Percentiles rank a stretch among this genome's conserved stretches.
Evolutionary conservation across 2,329 filamentous ascomycete genomes (phyloP).

Genomic region (Aaosphaeria arxii): DNA sequence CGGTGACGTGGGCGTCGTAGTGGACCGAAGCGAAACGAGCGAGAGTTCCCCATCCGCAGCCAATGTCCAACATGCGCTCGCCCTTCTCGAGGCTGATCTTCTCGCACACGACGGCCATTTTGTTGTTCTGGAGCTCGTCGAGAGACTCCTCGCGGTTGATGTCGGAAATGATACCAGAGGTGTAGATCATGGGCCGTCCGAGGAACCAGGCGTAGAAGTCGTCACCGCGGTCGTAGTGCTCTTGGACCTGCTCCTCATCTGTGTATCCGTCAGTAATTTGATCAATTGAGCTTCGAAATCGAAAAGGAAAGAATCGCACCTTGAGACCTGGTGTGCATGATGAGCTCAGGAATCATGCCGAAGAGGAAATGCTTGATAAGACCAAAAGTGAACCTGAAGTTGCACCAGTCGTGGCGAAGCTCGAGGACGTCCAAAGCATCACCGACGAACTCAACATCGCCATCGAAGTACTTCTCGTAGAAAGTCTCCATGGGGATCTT

Average conservation of each 20-base stretch:
- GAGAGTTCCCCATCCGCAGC: slow-evolving; percentile 97
- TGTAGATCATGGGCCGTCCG: slow-evolving; percentile 98
- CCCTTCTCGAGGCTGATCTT: slow-evolving; percentile 83
- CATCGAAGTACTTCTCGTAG: slow-evolving; percentile 96
- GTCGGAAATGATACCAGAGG: slow-evolving; percentile 89
- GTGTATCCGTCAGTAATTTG: slow-evolving; percentile 1
- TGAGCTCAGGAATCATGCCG: slow-evolving; percentile 82
- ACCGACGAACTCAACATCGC: slow-evolving; percentile 91
- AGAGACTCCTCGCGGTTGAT: slow-evolving; percentile 83
- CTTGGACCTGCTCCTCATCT: slow-evolving; percentile 97
- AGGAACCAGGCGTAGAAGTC: slow-evolving; percentile 99
- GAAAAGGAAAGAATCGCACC: slow-evolving; percentile 47
- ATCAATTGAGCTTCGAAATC: not conserved
- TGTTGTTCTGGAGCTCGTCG: slow-evolving; percentile 97
- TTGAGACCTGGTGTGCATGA: slow-evolving; percentile 89
- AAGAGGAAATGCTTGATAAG: slow-evolving; percentile 87
- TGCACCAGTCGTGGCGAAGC: slow-evolving; percentile 96
- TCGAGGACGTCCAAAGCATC: slow-evolving; percentile 87
- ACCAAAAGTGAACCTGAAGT: slow-evolving; percentile 82
- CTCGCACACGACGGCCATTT: slow-evolving; percentile 90
- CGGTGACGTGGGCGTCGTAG: slow-evolving; percentile 81
- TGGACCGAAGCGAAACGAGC: slow-evolving; percentile 89
- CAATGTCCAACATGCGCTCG: slow-evolving; percentile 87
- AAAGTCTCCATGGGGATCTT: slow-evolving; percentile 92
- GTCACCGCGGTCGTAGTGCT: slow-evolving; percentile 96